Conservation (phyloP, 176 grass and related monocot genomes). For the Eremochloa ophiuroides region DNA sequence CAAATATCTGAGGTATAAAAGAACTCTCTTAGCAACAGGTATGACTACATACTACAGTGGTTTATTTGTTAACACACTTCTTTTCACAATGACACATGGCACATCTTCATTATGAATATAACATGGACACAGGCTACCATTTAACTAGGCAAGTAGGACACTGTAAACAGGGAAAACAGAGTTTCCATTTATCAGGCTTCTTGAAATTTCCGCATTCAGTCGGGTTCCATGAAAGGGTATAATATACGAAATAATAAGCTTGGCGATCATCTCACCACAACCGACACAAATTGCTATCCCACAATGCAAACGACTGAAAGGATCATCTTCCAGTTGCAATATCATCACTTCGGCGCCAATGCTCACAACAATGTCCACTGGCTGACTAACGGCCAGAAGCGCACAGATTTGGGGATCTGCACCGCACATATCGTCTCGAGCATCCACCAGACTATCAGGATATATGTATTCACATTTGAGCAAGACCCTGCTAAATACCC, state of each 20-base stretch:
- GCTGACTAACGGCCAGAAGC: neutral
- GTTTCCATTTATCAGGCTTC: neutral
- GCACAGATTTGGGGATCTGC: neutral
- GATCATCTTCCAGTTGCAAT: neutral
- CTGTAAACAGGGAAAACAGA: neutral
- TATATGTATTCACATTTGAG: neutral
- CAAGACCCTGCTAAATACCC: neutral
- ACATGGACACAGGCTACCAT: neutral
- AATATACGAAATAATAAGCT: neutral
- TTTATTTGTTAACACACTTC: neutral
- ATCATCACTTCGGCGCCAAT: neutral
- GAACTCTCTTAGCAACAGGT: too few relatives aligned
- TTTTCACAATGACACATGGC: neutral
- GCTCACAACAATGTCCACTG: neutral
- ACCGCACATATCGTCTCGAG: neutral
- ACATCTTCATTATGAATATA: neutral
- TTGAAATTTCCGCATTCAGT: neutral
- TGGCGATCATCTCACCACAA: neutral
- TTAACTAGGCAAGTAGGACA: neutral
- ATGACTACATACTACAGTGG: too few relatives aligned
- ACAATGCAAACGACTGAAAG: neutral
- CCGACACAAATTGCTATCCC: neutral
- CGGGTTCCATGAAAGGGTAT: neutral
- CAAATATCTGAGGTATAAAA: neutral
- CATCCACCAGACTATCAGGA: neutral